Evolutionary conservation across 768 basidiomycete genomes (phyloP), one percentile per base, ranked within the genome.

Genomic region (Dentipellis fragilis): DNA sequence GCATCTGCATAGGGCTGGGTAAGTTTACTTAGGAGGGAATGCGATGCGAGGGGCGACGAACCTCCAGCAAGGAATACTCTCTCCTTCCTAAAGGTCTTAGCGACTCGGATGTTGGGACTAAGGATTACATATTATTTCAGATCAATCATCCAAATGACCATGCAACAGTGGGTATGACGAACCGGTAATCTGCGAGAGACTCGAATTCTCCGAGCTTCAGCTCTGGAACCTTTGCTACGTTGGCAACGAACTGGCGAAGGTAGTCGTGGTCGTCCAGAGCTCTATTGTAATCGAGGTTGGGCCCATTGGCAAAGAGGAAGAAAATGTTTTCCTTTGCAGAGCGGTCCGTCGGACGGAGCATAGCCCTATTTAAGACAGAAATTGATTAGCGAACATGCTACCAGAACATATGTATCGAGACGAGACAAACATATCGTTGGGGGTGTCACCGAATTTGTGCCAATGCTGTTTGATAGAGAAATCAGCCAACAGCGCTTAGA

Each of bases 31-130:
- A 14, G 57, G 57, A 16, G 56, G 48, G 7, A 65, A 61, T 29
- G 60, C 29, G 6, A 29, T 29, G 65, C 17, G 17, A n/a, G 11
- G 19, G 17, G 29, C 14, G n/a, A 17, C 54, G 37, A 11, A 59
- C 62, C 62, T 49, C 62, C 62, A 6, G 49, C 55, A 12, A 63
- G 16, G 42, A 63, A 61, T 6, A 61, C 55, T 12, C 61, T 52
- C 0, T 58, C 58, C 14, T 45, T 12, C 21, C 50, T 22, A 40
- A 63, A 62, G 39, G 52, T 52, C 7, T 62, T 21, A 4, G 55
- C 58, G 57, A 61, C 51, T 21, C 62, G 60, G 45, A 63, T 52
- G 39, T 61, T 63, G 3, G 57, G 47, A 35, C 62, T 63, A 29
- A 10, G 22, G 34, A 34, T 36, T 16, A n/a, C 10, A 19, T 45